A percentile compares a stretch with the other conserved stretches of the same genome.
Conservation (phyloP, 495 filamentous ascomycete genomes). For the Clavariopsis aquatica region DNA sequence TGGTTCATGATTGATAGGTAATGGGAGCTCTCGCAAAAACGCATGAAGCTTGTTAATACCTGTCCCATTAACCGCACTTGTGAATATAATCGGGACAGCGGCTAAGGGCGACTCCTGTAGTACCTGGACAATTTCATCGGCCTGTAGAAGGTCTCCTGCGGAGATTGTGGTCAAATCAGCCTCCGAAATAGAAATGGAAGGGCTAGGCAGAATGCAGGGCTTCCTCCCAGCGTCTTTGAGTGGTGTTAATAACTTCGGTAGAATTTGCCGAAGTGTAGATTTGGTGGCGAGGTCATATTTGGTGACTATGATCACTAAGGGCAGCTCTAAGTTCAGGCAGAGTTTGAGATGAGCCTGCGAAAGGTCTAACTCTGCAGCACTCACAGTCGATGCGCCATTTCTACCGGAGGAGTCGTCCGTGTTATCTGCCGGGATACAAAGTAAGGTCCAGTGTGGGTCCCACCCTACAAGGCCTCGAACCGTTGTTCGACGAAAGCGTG, state of each 20-base stretch:
- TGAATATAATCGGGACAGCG: constrained; percentile 80
- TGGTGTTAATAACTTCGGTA: constrained; percentile 71
- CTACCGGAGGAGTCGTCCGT: constrained; percentile 52
- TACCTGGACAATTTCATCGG: constrained; percentile 17
- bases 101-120: constrained; percentile 39
- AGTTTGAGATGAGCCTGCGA: constrained; percentile 82
- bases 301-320: constrained; percentile 79
- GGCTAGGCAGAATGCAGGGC: constrained; percentile 65
- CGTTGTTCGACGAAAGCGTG: constrained; percentile 82
- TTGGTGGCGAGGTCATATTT: constrained; percentile 87
- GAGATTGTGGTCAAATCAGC: constrained; percentile 35
- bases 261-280: constrained; percentile 62
- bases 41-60: constrained; percentile 82
- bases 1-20: constrained; percentile 55
- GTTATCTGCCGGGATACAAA: constrained; percentile 84
- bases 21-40: constrained; percentile 73
- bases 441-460: constrained; percentile 89
- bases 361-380: constrained; percentile 63
- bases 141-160: constrained; percentile 30
- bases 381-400: constrained; percentile 48
- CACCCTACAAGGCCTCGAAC: constrained; percentile 88
- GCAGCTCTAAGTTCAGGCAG: constrained; percentile 74
- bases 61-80: constrained; percentile 81
- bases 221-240: constrained; percentile 73
- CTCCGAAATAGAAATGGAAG: constrained; percentile 21